A percentile compares a stretch with the other conserved stretches of the same genome.
Evolutionary conservation across 306 rosid species (phyloP).

Genomic region (Begonia peltatifolia): DNA sequence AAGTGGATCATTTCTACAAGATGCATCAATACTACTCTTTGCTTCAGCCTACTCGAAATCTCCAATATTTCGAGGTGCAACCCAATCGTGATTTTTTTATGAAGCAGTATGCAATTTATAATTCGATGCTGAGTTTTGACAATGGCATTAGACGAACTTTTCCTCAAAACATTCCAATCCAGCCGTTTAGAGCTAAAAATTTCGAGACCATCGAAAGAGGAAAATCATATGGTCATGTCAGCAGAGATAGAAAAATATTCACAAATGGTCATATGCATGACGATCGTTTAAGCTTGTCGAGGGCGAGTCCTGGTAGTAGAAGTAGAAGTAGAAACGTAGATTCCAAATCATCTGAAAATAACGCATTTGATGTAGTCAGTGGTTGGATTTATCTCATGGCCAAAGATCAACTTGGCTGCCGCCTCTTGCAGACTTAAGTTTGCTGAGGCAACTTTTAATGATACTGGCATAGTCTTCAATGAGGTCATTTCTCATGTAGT

Average conservation of each 20-base stretch:
- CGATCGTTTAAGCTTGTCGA: constrained; percentile 16
- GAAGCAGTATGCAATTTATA: constrained; percentile 11
- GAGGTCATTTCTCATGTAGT: constrained; percentile 34
- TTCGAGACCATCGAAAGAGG: constrained; percentile 19
- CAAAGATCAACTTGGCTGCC: constrained; percentile 49
- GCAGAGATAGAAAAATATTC: constrained; percentile 15
- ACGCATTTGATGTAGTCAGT: constrained; percentile 29
- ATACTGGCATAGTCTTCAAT: constrained; percentile 23
- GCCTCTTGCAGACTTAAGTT: constrained; percentile 40
- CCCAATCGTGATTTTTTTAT: constrained; percentile 12
- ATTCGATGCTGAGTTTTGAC: constrained; percentile 11
- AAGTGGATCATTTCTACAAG: constrained; percentile 19
- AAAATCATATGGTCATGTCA: constrained; percentile 17
- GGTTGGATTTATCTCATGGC: constrained; percentile 40
- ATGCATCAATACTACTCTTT: constrained; percentile 15
- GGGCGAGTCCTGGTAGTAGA: constrained; percentile 4
- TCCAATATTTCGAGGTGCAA: constrained; percentile 21
- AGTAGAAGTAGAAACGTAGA: constrained; percentile 6
- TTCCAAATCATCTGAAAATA: constrained; percentile 23
- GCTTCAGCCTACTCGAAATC: constrained; percentile 25
- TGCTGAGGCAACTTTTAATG: constrained; percentile 22
- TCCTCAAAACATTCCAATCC: constrained; percentile 21
- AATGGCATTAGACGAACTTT: constrained; percentile 16
- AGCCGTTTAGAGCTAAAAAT: constrained; percentile 15
- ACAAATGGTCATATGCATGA: constrained; percentile 13